Evolutionary conservation across 2,329 filamentous ascomycete species (phyloP).

Genomic region (Aspergillus sp.): DNA sequence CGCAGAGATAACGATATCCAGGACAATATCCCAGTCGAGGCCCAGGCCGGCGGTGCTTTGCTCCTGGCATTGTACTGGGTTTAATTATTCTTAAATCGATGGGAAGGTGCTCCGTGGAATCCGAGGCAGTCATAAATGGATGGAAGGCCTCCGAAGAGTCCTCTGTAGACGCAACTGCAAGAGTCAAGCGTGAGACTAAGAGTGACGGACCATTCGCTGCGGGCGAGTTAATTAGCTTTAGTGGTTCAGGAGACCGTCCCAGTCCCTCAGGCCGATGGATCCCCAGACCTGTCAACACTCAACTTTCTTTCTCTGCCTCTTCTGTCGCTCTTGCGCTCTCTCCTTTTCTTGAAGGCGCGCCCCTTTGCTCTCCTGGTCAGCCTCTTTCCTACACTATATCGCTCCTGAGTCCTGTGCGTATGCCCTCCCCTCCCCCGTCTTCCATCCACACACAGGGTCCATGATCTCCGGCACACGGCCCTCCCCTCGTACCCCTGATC

Average conservation of each 20-base stretch:
- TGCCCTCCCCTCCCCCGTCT: neutral
- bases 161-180: too few species aligned
- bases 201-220: neutral
- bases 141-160: neutral
- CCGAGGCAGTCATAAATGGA: neutral
- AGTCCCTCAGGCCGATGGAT: neutral
- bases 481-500: slow-evolving; percentile 4
- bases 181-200: too few species aligned
- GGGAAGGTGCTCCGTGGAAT: neutral
- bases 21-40: neutral
- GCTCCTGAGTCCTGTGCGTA: slow-evolving; percentile 1
- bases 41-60: neutral
- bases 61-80: neutral
- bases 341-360: neutral
- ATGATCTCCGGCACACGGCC: neutral
- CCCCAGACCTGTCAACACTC: slow-evolving; percentile 18
- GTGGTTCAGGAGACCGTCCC: slow-evolving; percentile 15
- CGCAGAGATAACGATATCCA: neutral
- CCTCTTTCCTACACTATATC: neutral
- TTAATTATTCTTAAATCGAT: neutral
- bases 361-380: neutral
- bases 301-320: slow-evolving; percentile 3
- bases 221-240: slow-evolving; percentile 17
- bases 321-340: slow-evolving; percentile 2
- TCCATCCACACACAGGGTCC: neutral